Percentiles rank a stretch among this genome's conserved stretches.
Evolutionary conservation across 345 rosid species (phyloP).

Genomic region (Bruguiera gymnorhiza): DNA sequence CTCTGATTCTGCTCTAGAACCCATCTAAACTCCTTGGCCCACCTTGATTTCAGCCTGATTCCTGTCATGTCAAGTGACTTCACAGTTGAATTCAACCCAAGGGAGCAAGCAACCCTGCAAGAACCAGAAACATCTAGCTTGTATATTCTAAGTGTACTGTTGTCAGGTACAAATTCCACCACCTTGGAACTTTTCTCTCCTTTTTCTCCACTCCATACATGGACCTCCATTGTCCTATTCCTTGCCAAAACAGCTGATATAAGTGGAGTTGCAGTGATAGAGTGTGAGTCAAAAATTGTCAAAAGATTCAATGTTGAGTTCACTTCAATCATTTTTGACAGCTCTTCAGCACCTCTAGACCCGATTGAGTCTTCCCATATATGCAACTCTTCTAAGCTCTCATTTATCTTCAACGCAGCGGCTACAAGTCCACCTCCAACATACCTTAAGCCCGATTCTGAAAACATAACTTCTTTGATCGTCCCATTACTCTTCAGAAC

Average conservation of each 20-base stretch:
- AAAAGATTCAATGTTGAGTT: conserved; percentile 70
- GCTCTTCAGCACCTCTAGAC: conserved; percentile 84
- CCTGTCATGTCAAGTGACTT: conserved; percentile 78
- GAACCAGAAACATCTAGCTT: conserved; percentile 61
- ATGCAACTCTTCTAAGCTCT: conserved; percentile 78
- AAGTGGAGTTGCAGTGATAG: conserved; percentile 69
- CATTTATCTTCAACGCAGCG: conserved; percentile 63
- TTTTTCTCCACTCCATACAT: conserved; percentile 69
- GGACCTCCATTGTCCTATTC: conserved; percentile 77
- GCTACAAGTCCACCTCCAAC: conserved; percentile 66
- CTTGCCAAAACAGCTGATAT: conserved; percentile 84
- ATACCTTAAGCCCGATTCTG: conserved; percentile 50
- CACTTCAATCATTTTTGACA: conserved; percentile 85
- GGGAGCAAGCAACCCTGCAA: conserved; percentile 74
- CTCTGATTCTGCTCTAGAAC: conserved; percentile 77
- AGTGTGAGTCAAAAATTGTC: conserved; percentile 71
- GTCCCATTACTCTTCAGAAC: conserved; percentile 50
- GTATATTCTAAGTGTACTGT: conserved; percentile 59
- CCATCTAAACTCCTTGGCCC: conserved; percentile 86
- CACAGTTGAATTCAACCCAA: conserved; percentile 78
- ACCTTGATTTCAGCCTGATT: conserved; percentile 61
- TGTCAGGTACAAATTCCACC: conserved; percentile 76
- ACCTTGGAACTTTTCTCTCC: conserved; percentile 64
- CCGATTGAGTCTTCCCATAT: conserved; percentile 98
- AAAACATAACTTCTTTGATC: conserved; percentile 58